These are phyloP conservation scores for Spathaspora girioi DNA, from an alignment of 805 yeast species.

Conservation along the genomic window DNA sequence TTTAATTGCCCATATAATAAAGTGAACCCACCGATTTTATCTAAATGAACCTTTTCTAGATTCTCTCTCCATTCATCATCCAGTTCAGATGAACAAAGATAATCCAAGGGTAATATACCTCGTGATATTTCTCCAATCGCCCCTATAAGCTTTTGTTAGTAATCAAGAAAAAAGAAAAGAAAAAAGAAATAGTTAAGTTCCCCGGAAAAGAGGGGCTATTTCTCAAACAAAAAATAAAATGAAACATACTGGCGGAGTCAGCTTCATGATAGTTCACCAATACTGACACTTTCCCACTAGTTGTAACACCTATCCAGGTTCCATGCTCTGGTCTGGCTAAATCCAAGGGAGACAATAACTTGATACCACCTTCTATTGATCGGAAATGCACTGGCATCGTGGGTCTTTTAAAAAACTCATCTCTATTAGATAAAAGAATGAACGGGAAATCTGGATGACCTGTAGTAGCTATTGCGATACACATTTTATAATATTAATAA, in stretches of 20 bases:
- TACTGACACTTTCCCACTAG: constrained; percentile 59
- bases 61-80: constrained; percentile 46
- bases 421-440: constrained; percentile 78
- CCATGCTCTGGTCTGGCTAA: constrained; percentile 73
- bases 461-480: constrained; percentile 68
- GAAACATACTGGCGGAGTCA: constrained; percentile 14
- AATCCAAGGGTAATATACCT: constrained; percentile 49
- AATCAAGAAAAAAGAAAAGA: not conserved
- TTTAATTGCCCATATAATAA: constrained; percentile 51
- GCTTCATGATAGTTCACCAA: constrained; percentile 71
- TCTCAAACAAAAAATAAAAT: not conserved
- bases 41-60: constrained; percentile 19
- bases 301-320: constrained; percentile 83
- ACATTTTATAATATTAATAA: constrained; percentile 46
- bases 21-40: constrained; percentile 59
- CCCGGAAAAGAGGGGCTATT: not conserved
- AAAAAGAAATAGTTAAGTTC: not conserved
- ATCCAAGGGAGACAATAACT: constrained; percentile 68
- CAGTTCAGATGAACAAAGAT: constrained; percentile 29
- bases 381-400: constrained; percentile 55
- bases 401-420: constrained; percentile 74
- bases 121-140: constrained; percentile 42
- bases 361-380: constrained; percentile 26
- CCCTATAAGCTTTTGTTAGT: constrained; percentile 15
- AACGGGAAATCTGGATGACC: constrained; percentile 73